These are phyloP conservation scores for Hypoxylon rubiginosum DNA, from an alignment of 2,329 filamentous ascomycete genomes.

Conservation along the genomic window DNA sequence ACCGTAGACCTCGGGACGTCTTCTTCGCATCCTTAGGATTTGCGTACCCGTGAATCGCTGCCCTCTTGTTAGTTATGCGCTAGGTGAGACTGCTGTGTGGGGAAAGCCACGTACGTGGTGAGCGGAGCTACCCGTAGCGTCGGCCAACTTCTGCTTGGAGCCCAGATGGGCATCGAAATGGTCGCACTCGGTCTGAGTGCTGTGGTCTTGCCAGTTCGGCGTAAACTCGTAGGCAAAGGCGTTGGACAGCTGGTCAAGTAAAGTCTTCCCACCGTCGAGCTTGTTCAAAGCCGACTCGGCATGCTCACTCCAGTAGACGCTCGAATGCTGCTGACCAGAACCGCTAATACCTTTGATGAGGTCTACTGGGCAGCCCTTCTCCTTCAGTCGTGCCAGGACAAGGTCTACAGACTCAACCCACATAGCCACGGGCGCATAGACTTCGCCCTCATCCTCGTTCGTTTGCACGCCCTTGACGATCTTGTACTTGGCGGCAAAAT, in stretches of 20 bases:
- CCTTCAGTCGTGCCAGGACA: constrained; percentile 79
- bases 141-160: constrained; percentile 75
- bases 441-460: constrained; percentile 86
- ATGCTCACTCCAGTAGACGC: constrained; percentile 87
- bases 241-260: constrained; percentile 79
- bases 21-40: constrained; percentile 87
- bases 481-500: constrained; percentile 79
- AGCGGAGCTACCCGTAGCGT: constrained; percentile 89
- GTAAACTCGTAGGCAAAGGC: constrained; percentile 88
- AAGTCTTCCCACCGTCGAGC: constrained; percentile 70
- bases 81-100: not conserved
- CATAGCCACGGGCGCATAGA: constrained; percentile 92
- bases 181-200: constrained; percentile 92
- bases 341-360: constrained; percentile 87
- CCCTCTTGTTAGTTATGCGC: constrained; percentile 20
- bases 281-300: constrained; percentile 74
- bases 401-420: constrained; percentile 95
- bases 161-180: constrained; percentile 83
- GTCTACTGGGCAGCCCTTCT: constrained; percentile 78
- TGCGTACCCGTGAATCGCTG: constrained; percentile 97
- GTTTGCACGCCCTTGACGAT: constrained; percentile 90
- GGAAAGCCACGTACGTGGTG: constrained; percentile 78
- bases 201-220: constrained; percentile 98
- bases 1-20: constrained; percentile 84
- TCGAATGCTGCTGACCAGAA: constrained; percentile 97